A percentile compares a stretch with the other conserved stretches of the same genome.
phyloP scores from a whole-genome alignment of 177 flowering plant species.

The Vitis hybrid region DNA sequence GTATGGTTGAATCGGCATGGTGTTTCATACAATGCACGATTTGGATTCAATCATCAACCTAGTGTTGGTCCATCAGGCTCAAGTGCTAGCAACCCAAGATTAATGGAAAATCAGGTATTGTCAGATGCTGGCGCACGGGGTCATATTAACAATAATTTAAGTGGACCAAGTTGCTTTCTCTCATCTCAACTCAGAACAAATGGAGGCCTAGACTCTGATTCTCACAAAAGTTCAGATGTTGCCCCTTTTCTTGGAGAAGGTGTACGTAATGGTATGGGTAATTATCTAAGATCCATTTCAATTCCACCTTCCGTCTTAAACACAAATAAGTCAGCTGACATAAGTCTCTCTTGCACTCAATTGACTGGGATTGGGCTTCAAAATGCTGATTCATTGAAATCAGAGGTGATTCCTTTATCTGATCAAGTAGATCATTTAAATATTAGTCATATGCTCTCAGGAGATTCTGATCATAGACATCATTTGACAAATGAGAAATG shows the following conservation, averaged over 20 bases:
- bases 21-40: slow-evolving; percentile 23
- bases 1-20: slow-evolving; percentile 26
- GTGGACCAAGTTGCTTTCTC: slow-evolving; percentile 14
- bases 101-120: slow-evolving; percentile 26
- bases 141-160: slow-evolving; percentile 13
- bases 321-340: slow-evolving; percentile 15
- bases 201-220: slow-evolving; percentile 15
- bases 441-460: slow-evolving; percentile 16
- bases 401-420: slow-evolving; percentile 18
- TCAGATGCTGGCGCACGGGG: slow-evolving; percentile 16
- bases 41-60: slow-evolving; percentile 20
- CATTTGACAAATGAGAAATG: slow-evolving; percentile 16
- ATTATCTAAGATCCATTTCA: slow-evolving; percentile 15
- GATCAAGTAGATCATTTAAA: slow-evolving; percentile 13
- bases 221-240: slow-evolving; percentile 18
- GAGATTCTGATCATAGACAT: slow-evolving; percentile 9
- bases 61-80: slow-evolving; percentile 22
- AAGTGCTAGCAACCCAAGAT: slow-evolving; percentile 15
- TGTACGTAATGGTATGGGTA: slow-evolving; percentile 11
- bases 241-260: slow-evolving; percentile 25
- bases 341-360: slow-evolving; percentile 8
- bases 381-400: slow-evolving; percentile 20
- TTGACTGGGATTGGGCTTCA: slow-evolving; percentile 21
- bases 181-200: slow-evolving; percentile 17
- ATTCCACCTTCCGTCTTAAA: slow-evolving; percentile 12